Evolutionary conservation across 495 filamentous ascomycete species (phyloP).

Genomic region (Cercophora samala): DNA sequence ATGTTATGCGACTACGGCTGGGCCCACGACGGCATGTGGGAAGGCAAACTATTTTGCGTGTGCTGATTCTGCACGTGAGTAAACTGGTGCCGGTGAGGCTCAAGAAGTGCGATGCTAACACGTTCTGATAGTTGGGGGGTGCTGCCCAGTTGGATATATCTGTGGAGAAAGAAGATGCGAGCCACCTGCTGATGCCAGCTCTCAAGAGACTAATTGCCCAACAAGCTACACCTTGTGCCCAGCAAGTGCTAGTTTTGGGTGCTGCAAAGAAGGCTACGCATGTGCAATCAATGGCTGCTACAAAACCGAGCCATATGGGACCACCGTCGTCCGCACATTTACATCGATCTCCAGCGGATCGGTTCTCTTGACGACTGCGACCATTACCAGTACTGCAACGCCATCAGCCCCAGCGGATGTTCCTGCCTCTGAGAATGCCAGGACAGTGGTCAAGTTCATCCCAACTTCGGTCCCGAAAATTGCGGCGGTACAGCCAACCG

Average conservation of each 20-base stretch:
- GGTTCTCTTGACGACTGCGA: conserved; percentile 30
- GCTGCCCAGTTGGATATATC: conserved; percentile 37
- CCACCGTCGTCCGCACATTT: conserved; percentile 30
- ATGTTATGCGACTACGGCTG: conserved; percentile 44
- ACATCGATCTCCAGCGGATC: conserved; percentile 35
- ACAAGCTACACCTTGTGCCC: conserved; percentile 39
- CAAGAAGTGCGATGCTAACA: not conserved
- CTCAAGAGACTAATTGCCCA: conserved; percentile 30
- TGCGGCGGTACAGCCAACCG: conserved; percentile 9
- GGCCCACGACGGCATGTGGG: conserved; percentile 36
- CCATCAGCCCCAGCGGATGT: not conserved
- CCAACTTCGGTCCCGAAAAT: conserved; percentile 41
- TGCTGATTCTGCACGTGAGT: conserved; percentile 27
- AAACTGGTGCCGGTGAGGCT: not conserved
- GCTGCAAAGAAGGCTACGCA: conserved; percentile 39
- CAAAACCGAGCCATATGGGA: conserved; percentile 32
- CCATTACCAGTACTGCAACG: conserved; percentile 24
- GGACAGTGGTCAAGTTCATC: conserved; percentile 34
- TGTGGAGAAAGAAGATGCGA: conserved; percentile 33
- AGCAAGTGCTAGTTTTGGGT: conserved; percentile 38
- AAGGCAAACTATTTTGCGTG: conserved; percentile 36
- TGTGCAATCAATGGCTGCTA: conserved; percentile 42
- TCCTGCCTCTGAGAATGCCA: not conserved
- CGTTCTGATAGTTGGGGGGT: conserved; percentile 25
- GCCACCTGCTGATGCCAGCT: conserved; percentile 30